A percentile compares a stretch with the other conserved stretches of the same genome.
Conservation (phyloP, 2,329 filamentous ascomycete species). For the Endothia cerciana region DNA sequence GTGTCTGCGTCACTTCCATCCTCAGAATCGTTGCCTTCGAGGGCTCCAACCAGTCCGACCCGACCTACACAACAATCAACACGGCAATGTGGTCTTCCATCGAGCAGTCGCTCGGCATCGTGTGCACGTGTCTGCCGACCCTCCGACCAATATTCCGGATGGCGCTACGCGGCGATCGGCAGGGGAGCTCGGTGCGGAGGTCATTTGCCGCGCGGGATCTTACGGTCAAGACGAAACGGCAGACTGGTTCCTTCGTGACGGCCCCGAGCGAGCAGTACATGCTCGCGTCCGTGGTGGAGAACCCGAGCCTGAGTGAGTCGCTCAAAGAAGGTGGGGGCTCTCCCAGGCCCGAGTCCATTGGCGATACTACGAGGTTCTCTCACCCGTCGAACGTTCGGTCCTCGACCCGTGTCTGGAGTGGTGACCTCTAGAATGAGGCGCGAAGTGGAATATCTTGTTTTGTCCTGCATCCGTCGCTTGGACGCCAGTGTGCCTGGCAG, state of each 20-base stretch:
- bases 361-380: not conserved
- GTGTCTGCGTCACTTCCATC: constrained; percentile 15
- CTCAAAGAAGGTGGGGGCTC: not conserved
- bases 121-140: constrained; percentile 18
- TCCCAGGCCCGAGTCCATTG: not conserved
- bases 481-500: not conserved
- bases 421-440: not conserved
- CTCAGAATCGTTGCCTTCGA: constrained; percentile 14
- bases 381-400: not conserved
- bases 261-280: constrained; percentile 9
- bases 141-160: constrained; percentile 12
- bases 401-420: not conserved
- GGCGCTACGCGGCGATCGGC: not conserved
- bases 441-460: too few relatives aligned
- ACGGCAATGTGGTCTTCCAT: constrained; percentile 18
- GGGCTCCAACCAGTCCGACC: constrained; percentile 1
- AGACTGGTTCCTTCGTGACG: not conserved
- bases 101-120: constrained; percentile 16
- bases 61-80: constrained; percentile 18
- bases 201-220: not conserved
- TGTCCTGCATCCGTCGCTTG: not conserved
- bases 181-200: not conserved
- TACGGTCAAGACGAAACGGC: not conserved
- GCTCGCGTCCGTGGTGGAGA: not conserved
- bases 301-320: constrained; percentile 2